Conservation (phyloP, 331 rosid genomes). For the Malus hybrid region DNA sequence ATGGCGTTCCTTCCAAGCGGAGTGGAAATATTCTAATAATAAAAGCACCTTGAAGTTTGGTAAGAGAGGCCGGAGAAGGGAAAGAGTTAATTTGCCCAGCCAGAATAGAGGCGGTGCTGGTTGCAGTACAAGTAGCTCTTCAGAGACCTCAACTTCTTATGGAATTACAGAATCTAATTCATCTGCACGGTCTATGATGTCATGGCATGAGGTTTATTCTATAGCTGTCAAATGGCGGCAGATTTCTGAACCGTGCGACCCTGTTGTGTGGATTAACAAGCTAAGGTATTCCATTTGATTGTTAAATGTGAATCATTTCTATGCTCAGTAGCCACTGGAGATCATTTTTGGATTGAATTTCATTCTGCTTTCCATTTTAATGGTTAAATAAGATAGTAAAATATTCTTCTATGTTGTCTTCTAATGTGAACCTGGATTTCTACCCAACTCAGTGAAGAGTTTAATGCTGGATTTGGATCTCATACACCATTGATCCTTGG, state of each 20-base stretch:
- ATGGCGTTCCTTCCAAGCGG: conserved; percentile 71
- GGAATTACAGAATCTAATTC: conserved; percentile 57
- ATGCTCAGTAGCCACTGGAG: no score
- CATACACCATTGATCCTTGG: conserved; percentile 92
- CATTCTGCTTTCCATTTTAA: background rate
- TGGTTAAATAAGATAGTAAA: background rate
- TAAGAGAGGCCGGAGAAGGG: conserved; percentile 77
- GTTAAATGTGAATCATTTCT: no score
- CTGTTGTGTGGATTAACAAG: conserved; percentile 95
- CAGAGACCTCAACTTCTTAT: conserved; percentile 52
- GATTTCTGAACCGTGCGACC: conserved; percentile 94
- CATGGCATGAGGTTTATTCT: conserved; percentile 81
- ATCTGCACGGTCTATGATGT: conserved; percentile 47
- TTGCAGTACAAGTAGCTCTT: conserved; percentile 73
- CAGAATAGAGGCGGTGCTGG: conserved; percentile 98
- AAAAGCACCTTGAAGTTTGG: conserved; percentile 59
- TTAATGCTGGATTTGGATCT: conserved; percentile 77
- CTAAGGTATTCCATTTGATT: conserved; percentile 47
- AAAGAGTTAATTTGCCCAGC: conserved; percentile 55
- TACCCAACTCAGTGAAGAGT: conserved; percentile 59
- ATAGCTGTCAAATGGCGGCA: conserved; percentile 95
- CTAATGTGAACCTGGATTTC: background rate
- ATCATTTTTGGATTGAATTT: no score
- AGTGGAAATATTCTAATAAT: conserved; percentile 74
- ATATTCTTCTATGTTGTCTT: background rate